Evolutionary conservation across 1,284 basidiomycete genomes (phyloP), one percentile per base, ranked within the genome.

Genomic region (Fomitopsis schrenkii): DNA sequence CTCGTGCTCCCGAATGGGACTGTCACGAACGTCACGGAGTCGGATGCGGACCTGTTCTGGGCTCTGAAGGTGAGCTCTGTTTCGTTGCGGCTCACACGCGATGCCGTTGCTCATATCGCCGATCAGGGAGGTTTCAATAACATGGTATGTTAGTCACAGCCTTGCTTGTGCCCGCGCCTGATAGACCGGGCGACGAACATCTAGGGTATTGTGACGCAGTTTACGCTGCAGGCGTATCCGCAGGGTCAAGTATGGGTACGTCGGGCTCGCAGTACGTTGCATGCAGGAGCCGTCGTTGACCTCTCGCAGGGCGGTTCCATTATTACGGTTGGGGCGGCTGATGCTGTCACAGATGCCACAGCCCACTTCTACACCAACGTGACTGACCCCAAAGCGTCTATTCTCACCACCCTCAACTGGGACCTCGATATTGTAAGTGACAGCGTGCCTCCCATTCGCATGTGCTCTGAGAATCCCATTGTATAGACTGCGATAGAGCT

Each of bases 201-300:
- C 83, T 1, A 87, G 85, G 86, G 85, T 1, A 83, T 87, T 40
- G 84, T 87, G 5, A 87, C 84, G 1, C 78, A 77, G 57, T 84
- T 87, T 69, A 84, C 79, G 0, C 64, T 88, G 33, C 77, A 80
- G 63, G 76, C 82, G 0, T 79, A 79, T 69, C 79, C 83, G 61
- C 84, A 86, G 70, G 76, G 76, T 1, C 68, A 82, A 67, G 80
- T 88, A 58, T 88, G 86, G 86, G 86, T 86, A 69, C 28, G 77
- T 17, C 50, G 17, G n/a, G 14, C 19, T 54, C 19, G 33, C 10
- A 50, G 7, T 40, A 42, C 53, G 44, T 33, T 33, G 30, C 30
- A 40, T 6, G 6, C 12, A 40, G 38, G 38, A 30, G 33, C 3
- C 33, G 42, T n/a, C 19, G 12, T 17, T 59, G 30, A 28, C 6